These are phyloP conservation scores for Chrysoporthe austroafricana DNA, from an alignment of 2,329 filamentous ascomycete species.

Conservation along the genomic window DNA sequence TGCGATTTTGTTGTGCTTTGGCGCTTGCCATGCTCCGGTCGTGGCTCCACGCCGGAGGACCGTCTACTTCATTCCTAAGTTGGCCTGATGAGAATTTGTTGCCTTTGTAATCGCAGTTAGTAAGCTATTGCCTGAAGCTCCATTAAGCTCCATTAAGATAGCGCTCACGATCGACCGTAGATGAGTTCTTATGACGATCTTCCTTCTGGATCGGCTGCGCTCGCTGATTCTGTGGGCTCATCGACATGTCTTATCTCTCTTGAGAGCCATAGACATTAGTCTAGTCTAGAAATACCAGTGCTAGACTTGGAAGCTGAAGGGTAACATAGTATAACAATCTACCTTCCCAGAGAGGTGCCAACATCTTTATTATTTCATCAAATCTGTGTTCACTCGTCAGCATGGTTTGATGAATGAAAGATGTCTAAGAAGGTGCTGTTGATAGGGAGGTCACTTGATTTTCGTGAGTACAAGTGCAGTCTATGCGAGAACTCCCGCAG, in stretches of 20 bases:
- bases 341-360: not conserved
- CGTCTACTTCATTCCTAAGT: too few species aligned
- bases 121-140: not conserved
- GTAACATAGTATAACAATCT: not conserved
- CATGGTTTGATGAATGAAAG: not conserved
- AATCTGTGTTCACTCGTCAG: not conserved
- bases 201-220: not conserved
- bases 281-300: not conserved
- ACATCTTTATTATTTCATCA: not conserved
- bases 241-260: not conserved
- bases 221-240: not conserved
- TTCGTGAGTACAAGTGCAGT: not conserved
- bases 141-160: not conserved
- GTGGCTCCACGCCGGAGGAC: too few species aligned
- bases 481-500: not conserved
- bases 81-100: too few species aligned
- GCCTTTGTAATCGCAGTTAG: not conserved
- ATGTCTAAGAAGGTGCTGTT: not conserved
- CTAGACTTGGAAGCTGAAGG: not conserved
- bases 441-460: not conserved
- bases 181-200: not conserved
- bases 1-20: not conserved
- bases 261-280: not conserved
- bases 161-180: too few species aligned
- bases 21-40: not conserved